Evolutionary conservation across 345 rosid genomes (phyloP).

Genomic region (Acer campestre): DNA sequence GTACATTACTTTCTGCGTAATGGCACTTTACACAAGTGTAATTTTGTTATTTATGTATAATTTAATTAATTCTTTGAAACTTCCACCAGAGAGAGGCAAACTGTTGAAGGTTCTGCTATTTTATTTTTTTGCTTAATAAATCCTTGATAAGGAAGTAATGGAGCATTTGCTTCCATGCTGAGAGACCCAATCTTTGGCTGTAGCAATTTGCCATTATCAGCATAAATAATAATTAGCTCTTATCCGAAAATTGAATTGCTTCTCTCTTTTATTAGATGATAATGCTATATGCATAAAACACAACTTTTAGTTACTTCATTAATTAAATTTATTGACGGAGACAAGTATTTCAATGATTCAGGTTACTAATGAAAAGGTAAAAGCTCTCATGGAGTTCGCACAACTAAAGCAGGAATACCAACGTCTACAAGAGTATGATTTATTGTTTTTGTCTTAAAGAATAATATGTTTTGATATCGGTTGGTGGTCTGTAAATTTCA

Average conservation of each 20-base stretch:
- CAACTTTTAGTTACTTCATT: neutral
- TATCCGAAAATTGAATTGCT: neutral
- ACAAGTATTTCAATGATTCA: conserved; percentile 25
- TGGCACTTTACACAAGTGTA: neutral
- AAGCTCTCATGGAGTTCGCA: conserved; percentile 89
- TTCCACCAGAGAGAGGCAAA: neutral
- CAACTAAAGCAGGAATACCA: conserved; percentile 75
- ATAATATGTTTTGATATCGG: neutral
- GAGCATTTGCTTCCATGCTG: neutral
- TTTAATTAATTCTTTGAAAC: neutral
- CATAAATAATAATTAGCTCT: neutral
- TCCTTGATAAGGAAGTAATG: neutral
- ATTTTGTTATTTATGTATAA: neutral
- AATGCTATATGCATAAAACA: conserved; percentile 5
- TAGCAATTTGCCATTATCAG: neutral
- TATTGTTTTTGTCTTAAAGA: neutral
- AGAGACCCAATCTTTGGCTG: neutral
- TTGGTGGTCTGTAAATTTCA: conserved; percentile 1
- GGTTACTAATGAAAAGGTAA: conserved; percentile 98
- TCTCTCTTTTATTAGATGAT: conserved; percentile 15
- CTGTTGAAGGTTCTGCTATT: neutral
- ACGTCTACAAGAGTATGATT: conserved; percentile 64
- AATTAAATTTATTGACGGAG: conserved; percentile 13
- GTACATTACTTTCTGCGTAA: too few relatives aligned
- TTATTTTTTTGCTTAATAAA: neutral